Evolutionary conservation across 768 basidiomycete genomes (phyloP).

Genomic region (Phanerodontia chrysosporium): DNA sequence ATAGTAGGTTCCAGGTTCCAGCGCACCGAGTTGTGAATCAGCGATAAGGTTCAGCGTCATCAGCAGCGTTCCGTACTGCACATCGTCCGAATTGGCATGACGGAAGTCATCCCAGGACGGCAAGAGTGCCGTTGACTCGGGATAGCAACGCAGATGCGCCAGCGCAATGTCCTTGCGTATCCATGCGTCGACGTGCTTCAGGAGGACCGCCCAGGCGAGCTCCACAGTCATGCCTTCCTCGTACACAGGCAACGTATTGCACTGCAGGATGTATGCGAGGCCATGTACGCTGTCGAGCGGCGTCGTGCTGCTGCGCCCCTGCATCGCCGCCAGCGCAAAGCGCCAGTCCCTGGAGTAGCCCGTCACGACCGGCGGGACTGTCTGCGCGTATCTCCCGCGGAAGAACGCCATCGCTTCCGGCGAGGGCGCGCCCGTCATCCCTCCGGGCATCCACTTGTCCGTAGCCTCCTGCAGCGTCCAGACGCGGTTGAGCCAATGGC

Average conservation of each 20-base stretch:
- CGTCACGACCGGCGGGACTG: background rate
- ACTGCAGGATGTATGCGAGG: background rate
- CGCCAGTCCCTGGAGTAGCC: background rate
- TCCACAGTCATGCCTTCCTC: background rate
- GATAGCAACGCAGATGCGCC: background rate
- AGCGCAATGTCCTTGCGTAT: background rate
- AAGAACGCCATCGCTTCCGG: background rate
- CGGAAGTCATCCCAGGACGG: background rate
- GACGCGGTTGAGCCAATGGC: background rate
- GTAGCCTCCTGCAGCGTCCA: background rate
- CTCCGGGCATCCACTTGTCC: background rate
- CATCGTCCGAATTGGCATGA: too few species aligned
- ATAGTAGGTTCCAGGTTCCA: too few species aligned
- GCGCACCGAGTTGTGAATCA: too few species aligned
- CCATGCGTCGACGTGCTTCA: background rate
- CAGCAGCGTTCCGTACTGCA: too few species aligned
- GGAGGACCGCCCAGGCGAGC: background rate
- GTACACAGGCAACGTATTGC: background rate
- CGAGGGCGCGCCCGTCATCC: background rate
- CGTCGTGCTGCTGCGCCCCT: background rate
- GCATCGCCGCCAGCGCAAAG: background rate
- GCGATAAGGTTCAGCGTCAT: too few species aligned
- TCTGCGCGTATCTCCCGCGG: background rate
- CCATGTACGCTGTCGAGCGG: background rate
- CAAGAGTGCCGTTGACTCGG: background rate